Percentiles rank a stretch among this genome's conserved stretches.
Evolutionary conservation across 169 alveolate genomes (phyloP).

Genomic region (Plasmodium inui): DNA sequence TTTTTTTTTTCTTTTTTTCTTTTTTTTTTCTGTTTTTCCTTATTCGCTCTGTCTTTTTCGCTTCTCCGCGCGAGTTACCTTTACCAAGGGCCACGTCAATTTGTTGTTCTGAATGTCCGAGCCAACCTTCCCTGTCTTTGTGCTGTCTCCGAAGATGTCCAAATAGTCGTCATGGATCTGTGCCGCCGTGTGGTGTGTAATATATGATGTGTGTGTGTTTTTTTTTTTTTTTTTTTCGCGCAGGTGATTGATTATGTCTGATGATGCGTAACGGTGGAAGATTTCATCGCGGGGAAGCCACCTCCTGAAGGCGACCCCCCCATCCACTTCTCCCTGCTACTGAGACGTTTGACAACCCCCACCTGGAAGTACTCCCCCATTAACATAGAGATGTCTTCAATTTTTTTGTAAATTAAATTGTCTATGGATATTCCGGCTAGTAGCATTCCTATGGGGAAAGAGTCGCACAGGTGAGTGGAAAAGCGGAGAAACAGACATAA

Average conservation of each 20-base stretch:
- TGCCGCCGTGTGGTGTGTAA: not conserved
- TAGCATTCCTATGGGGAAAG: constrained; percentile 78
- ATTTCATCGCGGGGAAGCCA: not conserved
- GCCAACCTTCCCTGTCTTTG: constrained; percentile 82
- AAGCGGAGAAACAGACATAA: not conserved
- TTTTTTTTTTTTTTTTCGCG: not conserved
- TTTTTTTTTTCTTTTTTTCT: not conserved
- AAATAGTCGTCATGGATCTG: constrained; percentile 85
- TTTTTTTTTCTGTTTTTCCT: constrained; percentile 2
- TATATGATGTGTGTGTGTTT: not conserved
- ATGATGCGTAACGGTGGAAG: not conserved
- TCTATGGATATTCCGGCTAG: constrained; percentile 76
- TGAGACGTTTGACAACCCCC: not conserved
- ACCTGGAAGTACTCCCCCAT: constrained; percentile 86
- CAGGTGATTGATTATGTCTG: not conserved
- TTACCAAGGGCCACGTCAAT: constrained; percentile 84
- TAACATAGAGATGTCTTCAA: constrained; percentile 78
- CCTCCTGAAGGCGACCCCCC: not conserved
- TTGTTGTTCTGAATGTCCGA: constrained; percentile 85
- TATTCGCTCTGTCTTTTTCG: not conserved
- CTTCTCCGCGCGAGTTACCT: constrained; percentile 22
- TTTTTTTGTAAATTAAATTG: constrained; percentile 78
- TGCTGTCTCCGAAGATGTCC: constrained; percentile 81
- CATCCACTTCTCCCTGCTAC: not conserved
- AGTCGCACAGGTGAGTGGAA: not conserved